Base-by-base conservation (phyloP, 108 stramenopile species). In the Cyclotella atomus region DNA sequence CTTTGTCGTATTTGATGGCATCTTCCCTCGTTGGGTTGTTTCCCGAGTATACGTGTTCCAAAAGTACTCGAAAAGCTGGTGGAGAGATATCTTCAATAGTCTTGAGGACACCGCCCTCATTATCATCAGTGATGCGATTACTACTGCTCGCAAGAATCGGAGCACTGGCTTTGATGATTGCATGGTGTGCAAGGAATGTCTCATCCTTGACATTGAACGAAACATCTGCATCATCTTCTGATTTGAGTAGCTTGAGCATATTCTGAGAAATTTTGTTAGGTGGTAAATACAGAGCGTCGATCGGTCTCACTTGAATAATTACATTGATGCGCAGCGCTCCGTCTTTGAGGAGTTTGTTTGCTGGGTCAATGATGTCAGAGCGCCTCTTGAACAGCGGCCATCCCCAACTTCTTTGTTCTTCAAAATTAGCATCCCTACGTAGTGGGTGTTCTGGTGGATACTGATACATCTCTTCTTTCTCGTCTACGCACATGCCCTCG, bases 21-120 rank as follows among this genome's bases (percentile, higher is more conserved):
- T 25, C 23, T 0, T 43, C 27, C 5, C 0, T 33, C 3, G 23
- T 1, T 24, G 74, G 57, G 0, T 15, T 33, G 21, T 57, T 50
- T 12, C 28, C 74, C 12, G 63, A 62, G 25, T 75, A 75, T 6
- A 75, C 33, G 32, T 49, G 67, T 21, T 52, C 0, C n/a, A 75
- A 56, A 34, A 68, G 3, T n/a, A 59, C 17, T 2, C 56, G 66
- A 25, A 75, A 75, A 2, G 68, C 56, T 3, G 44, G 56, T 16
- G 74, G 74, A 23, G 24, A n/a, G 45, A 33, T 61, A 17, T 47
- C 56, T 5, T 68, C 19, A 20, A 75, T 45, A 32, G 14, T 8
- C 3, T 20, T 45, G 2, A 15, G n/a, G 3, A 32, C 57, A 5
- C 32, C 20, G 2, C 10, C 12, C 66, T 9, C 47, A 49, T 10